phyloP scores from a whole-genome alignment of 257 asterid species.

The Solanum paucissectum region DNA sequence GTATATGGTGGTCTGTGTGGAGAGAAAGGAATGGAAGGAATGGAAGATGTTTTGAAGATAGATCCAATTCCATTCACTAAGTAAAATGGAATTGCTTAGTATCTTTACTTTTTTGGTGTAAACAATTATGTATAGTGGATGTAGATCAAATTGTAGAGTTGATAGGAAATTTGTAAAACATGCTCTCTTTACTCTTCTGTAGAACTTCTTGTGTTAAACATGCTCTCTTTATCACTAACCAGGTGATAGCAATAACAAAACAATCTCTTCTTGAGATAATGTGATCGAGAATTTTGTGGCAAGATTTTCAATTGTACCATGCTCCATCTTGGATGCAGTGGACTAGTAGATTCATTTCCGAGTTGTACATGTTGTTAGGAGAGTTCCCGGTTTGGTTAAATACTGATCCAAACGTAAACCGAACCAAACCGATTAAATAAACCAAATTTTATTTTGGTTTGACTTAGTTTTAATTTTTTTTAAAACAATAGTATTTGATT shows the following conservation, averaged over 20 bases:
- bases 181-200: no score
- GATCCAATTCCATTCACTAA: no score
- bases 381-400: background rate
- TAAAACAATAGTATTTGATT: background rate
- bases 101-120: no score
- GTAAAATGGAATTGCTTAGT: no score
- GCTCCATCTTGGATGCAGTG: background rate
- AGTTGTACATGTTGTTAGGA: background rate
- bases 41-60: no score
- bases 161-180: no score
- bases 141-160: no score
- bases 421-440: background rate
- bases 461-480: background rate
- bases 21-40: no score
- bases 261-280: background rate
- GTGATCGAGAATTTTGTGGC: background rate
- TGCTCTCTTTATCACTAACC: no score
- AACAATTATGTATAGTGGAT: no score
- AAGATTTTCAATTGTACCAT: background rate
- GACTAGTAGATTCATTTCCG: background rate
- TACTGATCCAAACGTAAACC: background rate
- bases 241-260: background rate
- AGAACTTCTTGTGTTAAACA: no score
- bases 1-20: no score
- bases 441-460: background rate